These are phyloP conservation scores for Sphagnurus paluster DNA, from an alignment of 1,284 basidiomycete genomes.

Conservation along the genomic window DNA sequence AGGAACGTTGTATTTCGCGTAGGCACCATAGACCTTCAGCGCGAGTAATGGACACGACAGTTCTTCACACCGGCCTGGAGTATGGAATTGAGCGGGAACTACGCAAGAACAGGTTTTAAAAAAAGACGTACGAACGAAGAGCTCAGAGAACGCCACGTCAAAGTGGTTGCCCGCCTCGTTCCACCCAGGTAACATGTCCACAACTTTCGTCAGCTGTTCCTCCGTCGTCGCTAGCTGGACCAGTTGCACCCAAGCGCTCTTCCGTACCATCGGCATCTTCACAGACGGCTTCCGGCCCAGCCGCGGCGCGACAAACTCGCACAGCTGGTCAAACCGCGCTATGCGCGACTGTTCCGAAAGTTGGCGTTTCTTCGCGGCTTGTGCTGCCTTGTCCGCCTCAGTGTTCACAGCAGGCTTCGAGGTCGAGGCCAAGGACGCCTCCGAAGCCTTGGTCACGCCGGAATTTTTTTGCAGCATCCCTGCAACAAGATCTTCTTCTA, in stretches of 20 bases:
- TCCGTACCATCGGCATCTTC: conserved; percentile 29
- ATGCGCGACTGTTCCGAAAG: conserved; percentile 23
- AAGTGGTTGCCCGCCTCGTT: conserved; percentile 45
- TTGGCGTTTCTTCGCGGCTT: conserved; percentile 8
- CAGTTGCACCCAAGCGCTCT: conserved; percentile 47
- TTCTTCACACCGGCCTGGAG: conserved; percentile 59
- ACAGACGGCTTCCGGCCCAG: conserved; percentile 30
- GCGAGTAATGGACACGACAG: conserved; percentile 55
- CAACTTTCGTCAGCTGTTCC: conserved; percentile 49
- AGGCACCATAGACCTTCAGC: conserved; percentile 59
- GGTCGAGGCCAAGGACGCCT: conserved; percentile 4
- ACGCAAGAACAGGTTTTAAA: not conserved
- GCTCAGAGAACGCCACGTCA: conserved; percentile 37
- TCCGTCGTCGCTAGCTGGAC: conserved; percentile 48
- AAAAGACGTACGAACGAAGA: conserved; percentile 51
- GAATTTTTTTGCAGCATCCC: not conserved
- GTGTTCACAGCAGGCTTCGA: conserved; percentile 1
- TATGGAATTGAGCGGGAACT: not conserved
- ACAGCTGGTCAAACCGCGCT: conserved; percentile 25
- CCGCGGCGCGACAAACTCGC: conserved; percentile 29
- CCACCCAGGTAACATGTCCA: conserved; percentile 50
- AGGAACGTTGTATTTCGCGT: conserved; percentile 56
- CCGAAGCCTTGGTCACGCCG: not conserved
- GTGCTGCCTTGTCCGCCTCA: not conserved
- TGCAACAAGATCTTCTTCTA: conserved; percentile 14